Conservation (phyloP, 148 eudicot species). For the Cornus kousa region DNA sequence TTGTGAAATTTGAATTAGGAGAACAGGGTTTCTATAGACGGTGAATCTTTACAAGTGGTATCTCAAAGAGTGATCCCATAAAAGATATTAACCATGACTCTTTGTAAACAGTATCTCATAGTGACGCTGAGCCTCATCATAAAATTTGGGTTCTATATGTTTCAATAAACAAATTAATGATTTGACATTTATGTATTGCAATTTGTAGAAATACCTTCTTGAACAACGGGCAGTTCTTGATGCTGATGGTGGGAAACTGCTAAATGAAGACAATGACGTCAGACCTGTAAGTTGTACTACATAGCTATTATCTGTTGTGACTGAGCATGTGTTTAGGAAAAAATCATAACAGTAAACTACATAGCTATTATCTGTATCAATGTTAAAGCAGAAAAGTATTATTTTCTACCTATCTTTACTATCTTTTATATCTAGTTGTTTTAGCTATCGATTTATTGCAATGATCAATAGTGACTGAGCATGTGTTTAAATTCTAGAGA, state of each 20-base stretch:
- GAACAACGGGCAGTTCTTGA: slow-evolving; percentile 81
- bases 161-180: background rate
- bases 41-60: no score
- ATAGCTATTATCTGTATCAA: background rate
- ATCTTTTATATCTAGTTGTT: background rate
- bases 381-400: slow-evolving; percentile 5
- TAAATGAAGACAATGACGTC: slow-evolving; percentile 89
- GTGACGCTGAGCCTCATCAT: background rate
- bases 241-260: slow-evolving; percentile 80
- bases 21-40: no score
- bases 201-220: slow-evolving; percentile 78
- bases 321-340: background rate
- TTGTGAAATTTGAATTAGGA: no score
- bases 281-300: slow-evolving; percentile 65
- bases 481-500: background rate
- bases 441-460: background rate
- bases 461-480: background rate
- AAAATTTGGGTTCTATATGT: background rate
- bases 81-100: background rate
- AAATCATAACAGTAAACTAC: background rate
- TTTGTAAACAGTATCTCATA: background rate
- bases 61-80: no score
- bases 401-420: background rate
- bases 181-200: background rate
- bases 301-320: background rate